Percentiles rank a stretch among this genome's conserved stretches.
These are phyloP conservation scores for Hanseniaspora hatyaiensis DNA, from an alignment of 805 yeast species.

Conservation along the genomic window DNA sequence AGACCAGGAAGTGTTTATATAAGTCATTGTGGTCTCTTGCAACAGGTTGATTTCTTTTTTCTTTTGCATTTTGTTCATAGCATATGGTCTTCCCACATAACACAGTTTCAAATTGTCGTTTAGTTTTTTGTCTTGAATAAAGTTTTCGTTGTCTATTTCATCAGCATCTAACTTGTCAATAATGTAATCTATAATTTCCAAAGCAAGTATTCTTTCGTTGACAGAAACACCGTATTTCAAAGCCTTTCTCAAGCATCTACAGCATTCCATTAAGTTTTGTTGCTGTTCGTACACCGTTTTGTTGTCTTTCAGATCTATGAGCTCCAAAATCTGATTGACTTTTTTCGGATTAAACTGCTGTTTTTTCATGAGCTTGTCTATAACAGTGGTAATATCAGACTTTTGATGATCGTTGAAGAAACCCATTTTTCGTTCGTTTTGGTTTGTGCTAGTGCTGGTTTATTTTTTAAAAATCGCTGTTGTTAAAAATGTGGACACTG, in stretches of 20 bases:
- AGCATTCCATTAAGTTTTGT: constrained; percentile 55
- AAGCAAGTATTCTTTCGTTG: constrained; percentile 10
- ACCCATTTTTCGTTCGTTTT: constrained; percentile 34
- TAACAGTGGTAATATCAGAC: constrained; percentile 56
- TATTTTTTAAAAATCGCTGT: not conserved
- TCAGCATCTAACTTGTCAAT: constrained; percentile 14
- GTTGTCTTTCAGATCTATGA: constrained; percentile 32
- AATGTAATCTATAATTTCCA: constrained; percentile 10
- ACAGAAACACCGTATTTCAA: constrained; percentile 63
- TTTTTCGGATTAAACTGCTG: constrained; percentile 23
- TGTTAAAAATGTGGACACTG: too few species aligned
- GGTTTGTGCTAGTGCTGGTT: not conserved
- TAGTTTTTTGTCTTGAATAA: constrained; percentile 7
- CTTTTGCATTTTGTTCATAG: constrained; percentile 9
- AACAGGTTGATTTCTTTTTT: constrained; percentile 3
- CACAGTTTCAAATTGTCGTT: constrained; percentile 13
- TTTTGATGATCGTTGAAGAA: constrained; percentile 49
- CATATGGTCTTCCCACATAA: constrained; percentile 13
- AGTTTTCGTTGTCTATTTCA: constrained; percentile 13
- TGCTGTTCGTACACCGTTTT: constrained; percentile 21
- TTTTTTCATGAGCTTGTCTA: constrained; percentile 41
- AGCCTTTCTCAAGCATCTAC: constrained; percentile 78
- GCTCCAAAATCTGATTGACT: constrained; percentile 5
- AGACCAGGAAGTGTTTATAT: constrained; percentile 1
- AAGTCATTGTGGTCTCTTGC: constrained; percentile 5